phyloP scores from a whole-genome alignment of 805 yeast species.

The Ogataea philodendri region DNA sequence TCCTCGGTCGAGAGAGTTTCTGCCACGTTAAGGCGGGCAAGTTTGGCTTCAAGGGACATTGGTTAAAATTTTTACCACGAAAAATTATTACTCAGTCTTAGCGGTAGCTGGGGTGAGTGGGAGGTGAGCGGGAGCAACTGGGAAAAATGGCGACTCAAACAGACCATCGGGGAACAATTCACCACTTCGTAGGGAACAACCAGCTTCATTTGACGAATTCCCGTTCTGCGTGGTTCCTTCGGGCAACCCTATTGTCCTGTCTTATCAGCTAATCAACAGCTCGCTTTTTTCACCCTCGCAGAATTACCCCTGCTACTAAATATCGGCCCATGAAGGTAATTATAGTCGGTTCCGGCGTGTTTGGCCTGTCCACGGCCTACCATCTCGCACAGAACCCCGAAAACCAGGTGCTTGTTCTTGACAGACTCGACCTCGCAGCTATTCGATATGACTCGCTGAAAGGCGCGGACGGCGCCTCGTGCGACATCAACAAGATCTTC shows the following conservation, averaged over 20 bases:
- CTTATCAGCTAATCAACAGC: too few species aligned
- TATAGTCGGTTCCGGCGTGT: constrained; percentile 5
- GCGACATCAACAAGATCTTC: constrained; percentile 6
- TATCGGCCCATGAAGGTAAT: constrained; percentile 4
- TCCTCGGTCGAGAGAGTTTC: constrained; percentile 35
- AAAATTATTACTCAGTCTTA: too few species aligned
- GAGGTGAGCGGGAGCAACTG: too few species aligned
- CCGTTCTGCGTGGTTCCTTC: too few species aligned
- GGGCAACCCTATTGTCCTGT: too few species aligned
- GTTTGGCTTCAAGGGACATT: constrained; percentile 32
- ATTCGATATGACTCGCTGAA: neutral
- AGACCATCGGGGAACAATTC: too few species aligned
- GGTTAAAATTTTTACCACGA: constrained; percentile 15
- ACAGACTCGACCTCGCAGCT: constrained; percentile 2
- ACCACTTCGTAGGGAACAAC: too few species aligned
- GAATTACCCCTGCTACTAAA: too few species aligned
- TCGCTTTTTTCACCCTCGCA: too few species aligned
- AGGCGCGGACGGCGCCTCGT: constrained; percentile 1
- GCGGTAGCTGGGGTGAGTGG: neutral
- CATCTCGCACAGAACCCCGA: constrained; percentile 5
- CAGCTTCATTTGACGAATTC: too few species aligned
- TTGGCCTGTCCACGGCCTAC: constrained; percentile 4
- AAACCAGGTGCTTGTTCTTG: neutral
- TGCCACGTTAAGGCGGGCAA: constrained; percentile 31
- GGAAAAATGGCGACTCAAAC: too few species aligned